Base-by-base conservation (phyloP, 2,329 filamentous ascomycete species). In the Alternaria infectoria region DNA sequence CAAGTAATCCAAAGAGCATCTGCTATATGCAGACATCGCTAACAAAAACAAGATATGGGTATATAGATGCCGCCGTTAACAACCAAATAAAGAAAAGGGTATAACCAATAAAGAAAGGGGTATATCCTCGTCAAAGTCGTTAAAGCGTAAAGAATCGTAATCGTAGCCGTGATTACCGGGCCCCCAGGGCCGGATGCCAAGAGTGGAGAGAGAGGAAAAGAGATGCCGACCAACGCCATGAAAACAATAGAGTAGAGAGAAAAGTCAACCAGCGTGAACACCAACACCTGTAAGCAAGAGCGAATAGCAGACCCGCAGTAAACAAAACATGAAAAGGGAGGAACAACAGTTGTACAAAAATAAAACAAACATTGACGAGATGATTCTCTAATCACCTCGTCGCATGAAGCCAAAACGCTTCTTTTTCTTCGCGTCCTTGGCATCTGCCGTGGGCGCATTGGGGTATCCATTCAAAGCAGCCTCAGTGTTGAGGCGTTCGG, bases 401-500 rank as follows among this genome's bases (percentile, higher is more conserved):
- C 61, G 56, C 61, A 63, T 55, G 51, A 63, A 63, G 30, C 61
- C 61, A 44, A 63, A 63, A 13, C 61, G 57, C 51, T 54, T 63
- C 51, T 63, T 63, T 28, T 54, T 60, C 51, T 56, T 60, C 36
- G 59, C 57, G 7, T 52, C 32, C 30, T 62, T 65, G 45, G 61
- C 51, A 25, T 61, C 59, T 47, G 26, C 43, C 12, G 28, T 50
- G 8, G 68, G 65, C 15, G 58, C 66, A 21, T 54, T 60, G 2
- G 68, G 62, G 19, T 64, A 46, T 15, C 55, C 62, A 12, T 49
- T 59, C 44, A 67, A 52, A 15, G 68, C 73, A 28, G 81, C 81
- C 64, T 82, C 78, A 5, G 69, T 68, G 59, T 84, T 84, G 68
- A 80, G 65, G 21, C 79, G 69, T 47, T 79, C 80, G 57, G 81